Percentiles rank a stretch among this genome's conserved stretches.
phyloP scores from a whole-genome alignment of 2,329 filamentous ascomycete species.

The Neofusicoccum ribis region DNA sequence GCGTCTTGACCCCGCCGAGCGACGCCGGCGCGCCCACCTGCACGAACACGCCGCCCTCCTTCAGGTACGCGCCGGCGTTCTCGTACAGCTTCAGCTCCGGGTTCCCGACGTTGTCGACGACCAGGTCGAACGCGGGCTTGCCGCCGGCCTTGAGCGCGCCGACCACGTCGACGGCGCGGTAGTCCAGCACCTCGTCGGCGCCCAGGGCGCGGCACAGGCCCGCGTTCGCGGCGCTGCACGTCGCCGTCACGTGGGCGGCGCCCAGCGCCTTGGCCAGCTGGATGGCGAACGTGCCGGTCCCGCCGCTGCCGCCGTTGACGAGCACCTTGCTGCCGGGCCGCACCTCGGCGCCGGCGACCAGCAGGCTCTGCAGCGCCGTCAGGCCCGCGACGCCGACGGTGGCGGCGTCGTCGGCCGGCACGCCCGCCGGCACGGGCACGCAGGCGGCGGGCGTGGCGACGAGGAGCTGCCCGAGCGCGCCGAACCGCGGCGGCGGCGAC shows the following conservation, averaged over 20 bases:
- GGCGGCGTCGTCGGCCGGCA: constrained; percentile 29
- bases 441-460: neutral
- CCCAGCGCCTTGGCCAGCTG: constrained; percentile 64
- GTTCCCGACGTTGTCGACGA: constrained; percentile 40
- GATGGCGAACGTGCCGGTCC: neutral
- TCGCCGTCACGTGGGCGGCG: constrained; percentile 56
- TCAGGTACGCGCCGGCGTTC: neutral
- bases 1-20: neutral
- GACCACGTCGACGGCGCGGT: constrained; percentile 37
- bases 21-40: neutral
- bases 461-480: neutral
- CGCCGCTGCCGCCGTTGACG: neutral
- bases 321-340: neutral
- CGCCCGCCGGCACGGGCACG: neutral
- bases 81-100: neutral
- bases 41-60: neutral
- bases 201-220: constrained; percentile 60
- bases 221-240: constrained; percentile 60
- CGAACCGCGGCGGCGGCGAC: neutral
- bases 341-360: constrained; percentile 24
- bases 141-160: constrained; percentile 25
- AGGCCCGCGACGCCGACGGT: constrained; percentile 40
- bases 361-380: constrained; percentile 39
- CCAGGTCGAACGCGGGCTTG: constrained; percentile 31
- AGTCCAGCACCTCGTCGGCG: constrained; percentile 65